phyloP scores from a whole-genome alignment of 441 rosid species.

The Populus tomentosa region DNA sequence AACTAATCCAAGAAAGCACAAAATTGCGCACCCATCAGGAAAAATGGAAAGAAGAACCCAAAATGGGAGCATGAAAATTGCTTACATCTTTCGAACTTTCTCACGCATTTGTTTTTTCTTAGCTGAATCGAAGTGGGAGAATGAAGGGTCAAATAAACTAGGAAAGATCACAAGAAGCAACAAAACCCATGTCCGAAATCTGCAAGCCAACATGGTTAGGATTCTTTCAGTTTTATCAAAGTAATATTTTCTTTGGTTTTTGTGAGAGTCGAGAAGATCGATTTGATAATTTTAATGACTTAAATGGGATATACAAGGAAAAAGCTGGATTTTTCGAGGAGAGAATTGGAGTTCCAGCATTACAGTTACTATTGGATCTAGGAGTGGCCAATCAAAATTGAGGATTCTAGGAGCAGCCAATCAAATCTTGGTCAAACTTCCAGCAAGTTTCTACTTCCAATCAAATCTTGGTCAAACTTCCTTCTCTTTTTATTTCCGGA shows the following conservation, averaged over 20 bases:
- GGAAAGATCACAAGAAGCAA: slow-evolving; percentile 44
- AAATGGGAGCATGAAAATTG: not conserved
- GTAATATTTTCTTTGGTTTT: not conserved
- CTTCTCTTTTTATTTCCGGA: no score
- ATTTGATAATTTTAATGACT: not conserved
- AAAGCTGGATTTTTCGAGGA: not conserved
- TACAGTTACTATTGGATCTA: not conserved
- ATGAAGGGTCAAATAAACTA: slow-evolving; percentile 30
- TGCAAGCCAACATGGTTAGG: slow-evolving; percentile 20
- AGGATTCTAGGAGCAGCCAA: slow-evolving; percentile 9
- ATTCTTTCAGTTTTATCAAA: not conserved
- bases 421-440: slow-evolving; percentile 12
- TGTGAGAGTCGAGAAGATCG: not conserved
- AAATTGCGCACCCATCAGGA: slow-evolving; percentile 8
- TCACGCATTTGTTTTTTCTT: slow-evolving; percentile 68
- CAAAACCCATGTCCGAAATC: slow-evolving; percentile 28
- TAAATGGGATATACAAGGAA: not conserved
- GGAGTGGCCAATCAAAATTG: slow-evolving; percentile 7
- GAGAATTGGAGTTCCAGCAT: not conserved
- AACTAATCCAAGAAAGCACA: not conserved
- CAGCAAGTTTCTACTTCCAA: not conserved
- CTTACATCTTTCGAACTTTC: slow-evolving; percentile 82
- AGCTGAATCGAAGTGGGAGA: slow-evolving; percentile 41
- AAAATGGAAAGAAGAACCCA: not conserved
- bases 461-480: no score